phyloP scores from a whole-genome alignment of 331 rosid genomes.

The Spiraea crenata region DNA sequence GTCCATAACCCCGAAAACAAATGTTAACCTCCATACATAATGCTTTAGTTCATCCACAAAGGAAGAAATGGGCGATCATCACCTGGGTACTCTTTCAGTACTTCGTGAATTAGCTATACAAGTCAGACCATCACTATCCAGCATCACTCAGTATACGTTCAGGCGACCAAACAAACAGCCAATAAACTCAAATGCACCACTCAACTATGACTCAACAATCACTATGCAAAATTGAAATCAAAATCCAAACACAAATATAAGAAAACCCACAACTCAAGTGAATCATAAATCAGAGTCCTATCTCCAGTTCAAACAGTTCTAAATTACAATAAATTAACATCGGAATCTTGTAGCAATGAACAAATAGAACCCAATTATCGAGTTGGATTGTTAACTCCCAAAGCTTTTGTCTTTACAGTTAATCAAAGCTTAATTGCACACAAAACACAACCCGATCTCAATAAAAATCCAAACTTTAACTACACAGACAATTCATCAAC shows the following conservation, averaged over 20 bases:
- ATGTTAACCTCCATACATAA: background rate
- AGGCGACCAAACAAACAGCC: conserved; percentile 5
- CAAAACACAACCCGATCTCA: conserved; percentile 8
- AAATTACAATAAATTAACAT: background rate
- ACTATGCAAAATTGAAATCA: background rate
- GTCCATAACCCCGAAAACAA: conserved; percentile 3
- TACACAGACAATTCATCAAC: background rate
- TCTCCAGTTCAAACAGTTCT: conserved; percentile 1
- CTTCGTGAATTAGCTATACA: background rate
- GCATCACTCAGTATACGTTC: conserved; percentile 1
- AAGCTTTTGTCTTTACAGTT: background rate
- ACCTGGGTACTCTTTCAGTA: background rate
- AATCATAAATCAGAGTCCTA: conserved; percentile 1
- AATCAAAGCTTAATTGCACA: background rate
- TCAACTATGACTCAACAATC: background rate
- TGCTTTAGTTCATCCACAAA: background rate
- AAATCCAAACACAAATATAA: conserved; percentile 1
- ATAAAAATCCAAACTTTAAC: conserved; percentile 1
- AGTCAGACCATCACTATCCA: background rate
- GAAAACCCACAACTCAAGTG: background rate
- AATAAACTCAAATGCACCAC: background rate
- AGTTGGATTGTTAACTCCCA: background rate
- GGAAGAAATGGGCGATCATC: background rate
- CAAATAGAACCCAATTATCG: conserved; percentile 6
- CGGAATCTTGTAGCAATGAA: background rate